phyloP scores from a whole-genome alignment of 129 eudicot species.

The Escallonia herrerae region DNA sequence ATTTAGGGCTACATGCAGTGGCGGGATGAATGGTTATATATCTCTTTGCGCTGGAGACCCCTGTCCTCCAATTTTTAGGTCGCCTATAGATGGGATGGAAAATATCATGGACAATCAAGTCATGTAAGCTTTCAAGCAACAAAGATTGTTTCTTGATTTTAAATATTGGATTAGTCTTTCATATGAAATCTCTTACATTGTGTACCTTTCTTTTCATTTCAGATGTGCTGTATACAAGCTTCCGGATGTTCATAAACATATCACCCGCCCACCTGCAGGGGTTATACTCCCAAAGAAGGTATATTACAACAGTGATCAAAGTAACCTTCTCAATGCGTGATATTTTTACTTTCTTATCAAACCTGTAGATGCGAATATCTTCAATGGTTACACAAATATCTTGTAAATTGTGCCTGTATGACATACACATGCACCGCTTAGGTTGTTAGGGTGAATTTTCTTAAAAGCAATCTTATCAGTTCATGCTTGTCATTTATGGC shows the following conservation, averaged over 20 bases:
- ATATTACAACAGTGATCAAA: neutral
- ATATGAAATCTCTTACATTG: neutral
- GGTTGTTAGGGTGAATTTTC: too few relatives aligned
- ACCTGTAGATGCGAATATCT: too few relatives aligned
- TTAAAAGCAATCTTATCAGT: too few relatives aligned
- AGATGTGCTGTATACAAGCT: slow-evolving; percentile 89
- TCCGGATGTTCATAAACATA: slow-evolving; percentile 69
- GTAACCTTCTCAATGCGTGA: neutral
- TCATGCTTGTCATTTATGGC: too few relatives aligned
- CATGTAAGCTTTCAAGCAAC: slow-evolving; percentile 49
- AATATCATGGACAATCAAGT: slow-evolving; percentile 90
- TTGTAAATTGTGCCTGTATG: too few relatives aligned
- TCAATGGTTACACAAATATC: too few relatives aligned
- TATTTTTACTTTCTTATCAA: too few relatives aligned
- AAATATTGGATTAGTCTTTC: neutral
- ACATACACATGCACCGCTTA: too few relatives aligned
- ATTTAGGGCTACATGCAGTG: slow-evolving; percentile 51
- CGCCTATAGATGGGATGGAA: slow-evolving; percentile 80
- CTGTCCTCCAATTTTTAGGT: slow-evolving; percentile 77
- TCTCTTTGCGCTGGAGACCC: slow-evolving; percentile 87
- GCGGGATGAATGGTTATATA: slow-evolving; percentile 90
- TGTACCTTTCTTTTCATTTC: slow-evolving; percentile 16
- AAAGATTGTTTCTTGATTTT: slow-evolving; percentile 3
- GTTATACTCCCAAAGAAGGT: slow-evolving; percentile 83
- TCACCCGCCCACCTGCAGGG: slow-evolving; percentile 69